Base-by-base conservation (phyloP, 2,329 filamentous ascomycete species). In the Aspergillus sp. region DNA sequence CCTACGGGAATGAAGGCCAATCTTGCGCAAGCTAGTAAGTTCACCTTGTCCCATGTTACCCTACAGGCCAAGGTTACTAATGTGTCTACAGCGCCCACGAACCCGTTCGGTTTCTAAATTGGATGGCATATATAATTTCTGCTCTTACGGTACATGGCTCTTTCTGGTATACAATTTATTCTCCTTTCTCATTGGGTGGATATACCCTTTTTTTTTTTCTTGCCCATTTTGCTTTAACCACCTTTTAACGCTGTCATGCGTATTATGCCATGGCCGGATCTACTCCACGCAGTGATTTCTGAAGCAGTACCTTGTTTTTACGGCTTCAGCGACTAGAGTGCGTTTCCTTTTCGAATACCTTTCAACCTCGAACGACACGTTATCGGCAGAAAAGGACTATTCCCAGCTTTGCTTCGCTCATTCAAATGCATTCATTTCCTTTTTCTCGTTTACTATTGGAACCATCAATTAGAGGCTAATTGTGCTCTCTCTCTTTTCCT, bases 21-120 rank as follows among this genome's bases (percentile, higher is more conserved):
- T 67, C 78, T 98, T 57, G 79, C 87, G 45, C 88, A 94, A 82
- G 93, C 93, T 63, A 98, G 91, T 97, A 84, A 86, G 91, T 90
- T 49, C 7, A 22, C 25, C 12, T 4, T 19, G 5, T 27, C 41
- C 49, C 43, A 41, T 25, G 42, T 35, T 32, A 22, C 35, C 23
- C 25, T 6, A 22, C 25, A 39, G 10, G 19, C 49, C n/a, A 19
- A 19, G 32, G 12, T 3, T 30, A 37, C 54, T 60, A 55, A 60
- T 46, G 27, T 45, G 17, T 38, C 38, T 44, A 17, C 57, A 86
- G 83, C 83, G 49, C 82, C 83, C 44, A 76, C 83, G 60, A 86
- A 86, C 64, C 83, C 83, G 2, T 86, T 86, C 66, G 83, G 83
- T 37, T 86, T 86, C 58, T 85, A 76, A 55, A 51, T 45, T 52